Evolutionary conservation across 2,329 filamentous ascomycete species (phyloP), one percentile per base, ranked within the genome.

Genomic region (Diaporthe humulicola): DNA sequence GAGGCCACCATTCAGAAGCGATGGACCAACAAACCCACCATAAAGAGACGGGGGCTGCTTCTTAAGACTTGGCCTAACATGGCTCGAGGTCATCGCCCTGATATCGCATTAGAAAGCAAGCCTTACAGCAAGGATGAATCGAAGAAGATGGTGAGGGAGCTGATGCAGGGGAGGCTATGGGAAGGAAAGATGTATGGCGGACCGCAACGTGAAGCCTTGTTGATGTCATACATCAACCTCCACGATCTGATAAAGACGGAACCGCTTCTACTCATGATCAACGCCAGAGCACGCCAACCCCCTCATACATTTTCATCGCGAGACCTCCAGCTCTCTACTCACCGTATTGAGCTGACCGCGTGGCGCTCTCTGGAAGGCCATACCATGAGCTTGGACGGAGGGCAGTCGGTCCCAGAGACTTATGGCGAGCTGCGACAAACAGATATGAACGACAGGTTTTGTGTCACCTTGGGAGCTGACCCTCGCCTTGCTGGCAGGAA

Each of bases 81-180:
- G 60, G 17, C 60, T 33, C 25, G 40, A 0, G 17, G 33, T 4
- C 60, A n/a, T 17, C 60, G 60, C 2, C 58, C 58, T 3, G 58
- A 64, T 9, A 10, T 64, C n/a, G 40, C 7, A 4, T 25, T 64
- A 7, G 19, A 58, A 7, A n/a, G 10, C 28, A 56, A 22, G 14
- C 22, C 9, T 1, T 10, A n/a, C 17, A 4, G 54, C 5, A 4
- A 3, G 7, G 3, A 2, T 4, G 7, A n/a, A 6, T n/a, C 3
- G 1, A 36, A 33, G 54, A n/a, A 36, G 9, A 3, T 19, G 2
- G 10, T 3, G 10, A 17, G 9, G n/a, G 4, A 12, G n/a, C n/a
- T n/a, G 22, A 4, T 28, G 14, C 30, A 28, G 3, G 57, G 36
- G 10, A 4, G 9, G 12, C 25, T 9, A 10, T 2, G 10, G 25